Evolutionary conservation across 1,284 basidiomycete genomes (phyloP), one percentile per base, ranked within the genome.

Genomic region (Spongispora temasekensis): DNA sequence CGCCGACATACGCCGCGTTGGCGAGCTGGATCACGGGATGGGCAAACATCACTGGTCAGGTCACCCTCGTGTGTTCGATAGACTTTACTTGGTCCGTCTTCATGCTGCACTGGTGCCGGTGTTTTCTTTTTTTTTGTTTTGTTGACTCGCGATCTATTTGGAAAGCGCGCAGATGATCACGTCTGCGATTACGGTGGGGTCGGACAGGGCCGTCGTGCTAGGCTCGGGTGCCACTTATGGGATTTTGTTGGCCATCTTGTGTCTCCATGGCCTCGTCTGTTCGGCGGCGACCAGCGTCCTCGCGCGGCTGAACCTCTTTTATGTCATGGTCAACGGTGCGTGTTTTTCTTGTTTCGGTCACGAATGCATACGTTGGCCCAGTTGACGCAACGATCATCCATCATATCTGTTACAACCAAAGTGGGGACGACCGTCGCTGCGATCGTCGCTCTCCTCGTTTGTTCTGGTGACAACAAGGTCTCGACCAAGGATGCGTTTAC

Each of bases 21-120:
- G 86, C 87, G 2, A 87, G 86, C 66, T 90, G 89, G 89, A 84
- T 91, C 57, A 90, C 88, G n/a, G 82, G 77, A 30, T 88, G 85
- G 86, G 84, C 84, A 9, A 87, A 86, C 64, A 77, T 86, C 52
- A 84, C 81, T 2, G 82, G 83, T 17, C 83, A 84, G 70, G 74
- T 84, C 13, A 81, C 87, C 1, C 80, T 89, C 10, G 86, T 90
- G 42, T 89, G 86, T 67, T 90, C 88, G 5, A 90, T 91, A 57
- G 89, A 91, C 69, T 91, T 85, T 63, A 89, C 88, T 21, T 87
- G 87, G 82, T 81, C 52, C 27, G 78, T 65, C 35, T 9, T 19
- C 2, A 9, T 7, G 19, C 32, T 40, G 2, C n/a, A n/a, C n/a
- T n/a, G n/a, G n/a, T n/a, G n/a, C n/a, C n/a, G n/a, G n/a, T n/a